Conservation (phyloP, 2,329 filamentous ascomycete genomes). For the Neonectria punicea region DNA sequence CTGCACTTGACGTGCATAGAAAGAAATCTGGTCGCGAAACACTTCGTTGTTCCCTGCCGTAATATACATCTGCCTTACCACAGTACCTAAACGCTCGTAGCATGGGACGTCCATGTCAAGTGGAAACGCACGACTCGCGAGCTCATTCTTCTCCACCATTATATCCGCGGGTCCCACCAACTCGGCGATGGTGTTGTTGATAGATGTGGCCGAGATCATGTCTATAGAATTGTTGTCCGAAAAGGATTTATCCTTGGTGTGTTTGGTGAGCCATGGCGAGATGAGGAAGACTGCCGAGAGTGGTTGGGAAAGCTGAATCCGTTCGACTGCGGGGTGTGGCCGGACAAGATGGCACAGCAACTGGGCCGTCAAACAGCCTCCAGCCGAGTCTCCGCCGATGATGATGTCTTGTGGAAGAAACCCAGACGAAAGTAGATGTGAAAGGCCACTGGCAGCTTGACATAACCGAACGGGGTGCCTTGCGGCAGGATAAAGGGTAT, state of each 20-base stretch:
- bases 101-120: conserved; percentile 20
- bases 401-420: conserved; percentile 39
- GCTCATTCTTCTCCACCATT: neutral
- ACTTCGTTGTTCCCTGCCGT: conserved; percentile 23
- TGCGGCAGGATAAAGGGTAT: conserved; percentile 42
- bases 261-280: conserved; percentile 40
- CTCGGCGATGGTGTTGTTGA: neutral
- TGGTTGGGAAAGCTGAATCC: conserved; percentile 36
- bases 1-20: conserved; percentile 15
- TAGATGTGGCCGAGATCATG: conserved; percentile 15
- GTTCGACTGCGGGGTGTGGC: conserved; percentile 31
- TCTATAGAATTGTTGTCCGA: conserved; percentile 16
- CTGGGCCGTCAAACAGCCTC: conserved; percentile 46
- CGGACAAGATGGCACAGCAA: conserved; percentile 44
- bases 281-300: conserved; percentile 45
- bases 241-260: conserved; percentile 13
- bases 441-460: conserved; percentile 41
- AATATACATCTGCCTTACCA: conserved; percentile 13
- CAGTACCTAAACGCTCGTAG: conserved; percentile 11
- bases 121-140: conserved; percentile 10
- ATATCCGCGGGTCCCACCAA: neutral
- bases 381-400: conserved; percentile 49
- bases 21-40: conserved; percentile 17
- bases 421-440: conserved; percentile 34
- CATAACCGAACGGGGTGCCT: conserved; percentile 42